Conservation (phyloP, 2,329 filamentous ascomycete genomes). For the Scytalidium lignicola region DNA sequence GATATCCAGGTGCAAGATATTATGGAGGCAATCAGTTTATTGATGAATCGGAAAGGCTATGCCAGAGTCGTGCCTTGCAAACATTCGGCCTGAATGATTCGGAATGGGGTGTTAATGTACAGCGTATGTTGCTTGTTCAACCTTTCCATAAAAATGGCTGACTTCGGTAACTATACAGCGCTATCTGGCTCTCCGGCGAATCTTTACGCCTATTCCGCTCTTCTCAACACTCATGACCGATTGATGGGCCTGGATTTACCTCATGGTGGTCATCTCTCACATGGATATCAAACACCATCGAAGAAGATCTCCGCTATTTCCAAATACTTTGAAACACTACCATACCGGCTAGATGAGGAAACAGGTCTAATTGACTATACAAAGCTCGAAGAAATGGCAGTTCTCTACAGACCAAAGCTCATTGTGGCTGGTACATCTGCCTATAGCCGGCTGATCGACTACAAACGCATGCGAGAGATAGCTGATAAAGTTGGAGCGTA, state of each 20-base stretch:
- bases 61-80: slow-evolving; percentile 84
- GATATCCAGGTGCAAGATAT: slow-evolving; percentile 92
- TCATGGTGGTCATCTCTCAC: slow-evolving; percentile 91
- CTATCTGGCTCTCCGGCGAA: slow-evolving; percentile 60
- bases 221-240: slow-evolving; percentile 88
- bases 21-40: slow-evolving; percentile 98
- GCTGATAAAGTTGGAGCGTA: slow-evolving; percentile 90
- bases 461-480: slow-evolving; percentile 84
- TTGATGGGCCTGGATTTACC: slow-evolving; percentile 96
- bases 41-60: slow-evolving; percentile 81
- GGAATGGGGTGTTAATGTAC: slow-evolving; percentile 96
- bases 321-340: slow-evolving; percentile 97
- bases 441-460: slow-evolving; percentile 95
- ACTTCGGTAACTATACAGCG: slow-evolving; percentile 14
- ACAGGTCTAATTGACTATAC: slow-evolving; percentile 96
- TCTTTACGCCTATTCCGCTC: slow-evolving; percentile 82
- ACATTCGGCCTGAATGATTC: slow-evolving; percentile 77
- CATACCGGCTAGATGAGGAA: slow-evolving; percentile 84
- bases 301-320: slow-evolving; percentile 97
- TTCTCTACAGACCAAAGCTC: slow-evolving; percentile 90
- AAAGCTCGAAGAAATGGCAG: slow-evolving; percentile 79
- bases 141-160: slow-evolving; percentile 8
- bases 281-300: slow-evolving; percentile 93
- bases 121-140: slow-evolving; percentile 49
- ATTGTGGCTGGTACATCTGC: slow-evolving; percentile 93